Evolutionary conservation across 1,284 basidiomycete genomes (phyloP).

Genomic region (Austroboletus novae-zelandiae): DNA sequence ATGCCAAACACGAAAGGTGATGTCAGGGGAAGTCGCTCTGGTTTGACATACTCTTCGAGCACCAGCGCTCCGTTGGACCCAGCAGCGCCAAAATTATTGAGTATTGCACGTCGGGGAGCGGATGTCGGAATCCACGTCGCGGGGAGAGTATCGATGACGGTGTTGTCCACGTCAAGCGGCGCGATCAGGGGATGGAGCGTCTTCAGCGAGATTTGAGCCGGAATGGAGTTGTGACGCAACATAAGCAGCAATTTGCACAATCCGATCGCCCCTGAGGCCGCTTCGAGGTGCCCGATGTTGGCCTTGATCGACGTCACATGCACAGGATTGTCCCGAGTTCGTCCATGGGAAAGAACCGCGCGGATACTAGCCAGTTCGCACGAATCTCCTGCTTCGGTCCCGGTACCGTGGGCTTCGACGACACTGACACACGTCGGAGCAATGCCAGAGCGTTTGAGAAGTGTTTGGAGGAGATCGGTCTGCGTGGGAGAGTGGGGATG

Average conservation of each 20-base stretch:
- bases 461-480: conserved; percentile 45
- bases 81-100: conserved; percentile 75
- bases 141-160: conserved; percentile 44
- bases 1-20: conserved; percentile 53
- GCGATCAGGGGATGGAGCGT: conserved; percentile 56
- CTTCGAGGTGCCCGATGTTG: conserved; percentile 72
- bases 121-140: conserved; percentile 41
- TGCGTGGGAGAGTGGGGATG: conserved; percentile 67
- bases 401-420: conserved; percentile 72
- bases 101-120: conserved; percentile 48
- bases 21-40: not conserved
- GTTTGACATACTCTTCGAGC: conserved; percentile 47
- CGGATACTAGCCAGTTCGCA: conserved; percentile 63
- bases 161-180: conserved; percentile 47
- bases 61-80: conserved; percentile 66
- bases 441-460: conserved; percentile 48
- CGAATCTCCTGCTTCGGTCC: conserved; percentile 67
- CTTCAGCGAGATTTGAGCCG: conserved; percentile 56
- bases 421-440: conserved; percentile 50
- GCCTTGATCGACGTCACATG: conserved; percentile 68
- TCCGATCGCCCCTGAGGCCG: conserved; percentile 69
- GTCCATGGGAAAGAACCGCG: conserved; percentile 46
- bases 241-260: conserved; percentile 71
- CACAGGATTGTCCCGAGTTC: conserved; percentile 47
- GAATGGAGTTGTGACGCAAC: conserved; percentile 55